Base-by-base conservation (phyloP, 2,329 filamentous ascomycete genomes). In the Arthroderma uncinatum region DNA sequence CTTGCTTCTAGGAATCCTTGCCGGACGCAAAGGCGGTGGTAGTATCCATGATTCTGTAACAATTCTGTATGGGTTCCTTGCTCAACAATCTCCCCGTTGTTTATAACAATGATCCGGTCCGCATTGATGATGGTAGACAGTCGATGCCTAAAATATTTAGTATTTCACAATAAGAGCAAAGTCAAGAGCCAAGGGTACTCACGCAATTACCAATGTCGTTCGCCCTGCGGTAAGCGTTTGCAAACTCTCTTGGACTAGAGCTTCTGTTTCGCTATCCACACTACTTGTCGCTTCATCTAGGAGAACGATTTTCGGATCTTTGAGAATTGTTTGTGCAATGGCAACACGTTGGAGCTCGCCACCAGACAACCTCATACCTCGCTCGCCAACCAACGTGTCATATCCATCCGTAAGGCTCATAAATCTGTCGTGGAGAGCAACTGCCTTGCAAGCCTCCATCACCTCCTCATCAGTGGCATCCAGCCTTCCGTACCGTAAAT, bases 121-220 rank as follows among this genome's bases (percentile, higher is more conserved):
- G 84, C 83, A 61, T 84, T 84, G 74, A 83, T 81, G 55, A 87
- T 81, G 1, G 84, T 87, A 1, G 84, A 85, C 34, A 87, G 73
- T 6, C 83, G 81, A 66, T 86, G 83, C 0, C 81, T 83, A 56
- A 9, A 53, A 36, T n/a, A 7, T 7, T 25, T 30, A 52, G 53
- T 57, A 30, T 9, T 40, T 40, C 7, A 42, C 1, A 14, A 25
- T 16, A 14, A 55, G 6, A 16, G 3, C 53, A 28, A 2, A 21
- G 23, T 9, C 12, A 25, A 50, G 23, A 1, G 12, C 8, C 34
- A 16, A 33, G 47, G 33, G 9, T 64, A 58, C 64, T 61, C 78
- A 78, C 23, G 78, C 77, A 61, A 80, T 73, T 0, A 77, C 67
- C 57, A 80, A 76, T 0, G 78, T 80, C 1, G 80, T 82, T 19